Conservation (phyloP, 1,139 yeast species). For the Petasospora rhodanensis region DNA sequence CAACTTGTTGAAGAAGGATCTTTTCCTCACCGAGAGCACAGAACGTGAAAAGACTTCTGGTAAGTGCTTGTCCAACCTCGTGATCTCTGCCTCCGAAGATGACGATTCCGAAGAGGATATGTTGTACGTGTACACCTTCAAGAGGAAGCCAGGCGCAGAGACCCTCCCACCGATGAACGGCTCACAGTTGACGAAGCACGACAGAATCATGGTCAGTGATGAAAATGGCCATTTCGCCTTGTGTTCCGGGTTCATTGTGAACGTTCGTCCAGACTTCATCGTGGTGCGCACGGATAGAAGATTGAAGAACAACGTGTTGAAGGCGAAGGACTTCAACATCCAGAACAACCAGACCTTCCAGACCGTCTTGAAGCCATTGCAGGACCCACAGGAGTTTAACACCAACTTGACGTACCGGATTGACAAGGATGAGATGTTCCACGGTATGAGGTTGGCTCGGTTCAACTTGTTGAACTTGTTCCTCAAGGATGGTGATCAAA, state of each 20-base stretch:
- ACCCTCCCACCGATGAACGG: slow-evolving; percentile 27
- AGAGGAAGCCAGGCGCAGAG: slow-evolving; percentile 27
- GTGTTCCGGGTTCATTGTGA: slow-evolving; percentile 54
- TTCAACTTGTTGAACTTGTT: slow-evolving; percentile 70
- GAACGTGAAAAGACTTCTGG: slow-evolving; percentile 58
- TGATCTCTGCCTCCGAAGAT: slow-evolving; percentile 28
- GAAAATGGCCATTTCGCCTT: slow-evolving; percentile 75
- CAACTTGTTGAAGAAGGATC: slow-evolving; percentile 49
- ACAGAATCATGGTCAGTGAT: slow-evolving; percentile 70
- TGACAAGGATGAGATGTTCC: slow-evolving; percentile 76
- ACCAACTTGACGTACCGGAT: slow-evolving; percentile 46
- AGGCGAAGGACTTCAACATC: slow-evolving; percentile 38
- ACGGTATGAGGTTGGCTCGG: slow-evolving; percentile 73
- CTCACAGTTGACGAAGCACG: slow-evolving; percentile 47
- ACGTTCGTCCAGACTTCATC: slow-evolving; percentile 33
- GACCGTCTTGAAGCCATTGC: slow-evolving; percentile 37
- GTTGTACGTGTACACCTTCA: slow-evolving; percentile 45
- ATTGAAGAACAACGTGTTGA: slow-evolving; percentile 36
- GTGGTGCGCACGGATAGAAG: slow-evolving; percentile 22
- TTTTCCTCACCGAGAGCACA: slow-evolving; percentile 55
- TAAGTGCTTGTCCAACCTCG: slow-evolving; percentile 46
- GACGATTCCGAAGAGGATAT: slow-evolving; percentile 27
- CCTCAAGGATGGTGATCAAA: slow-evolving; percentile 48
- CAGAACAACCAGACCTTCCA: slow-evolving; percentile 44
- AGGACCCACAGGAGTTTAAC: slow-evolving; percentile 14